phyloP scores from a whole-genome alignment of 164 flowering plant genomes.

The Nymphaea thermarum region DNA sequence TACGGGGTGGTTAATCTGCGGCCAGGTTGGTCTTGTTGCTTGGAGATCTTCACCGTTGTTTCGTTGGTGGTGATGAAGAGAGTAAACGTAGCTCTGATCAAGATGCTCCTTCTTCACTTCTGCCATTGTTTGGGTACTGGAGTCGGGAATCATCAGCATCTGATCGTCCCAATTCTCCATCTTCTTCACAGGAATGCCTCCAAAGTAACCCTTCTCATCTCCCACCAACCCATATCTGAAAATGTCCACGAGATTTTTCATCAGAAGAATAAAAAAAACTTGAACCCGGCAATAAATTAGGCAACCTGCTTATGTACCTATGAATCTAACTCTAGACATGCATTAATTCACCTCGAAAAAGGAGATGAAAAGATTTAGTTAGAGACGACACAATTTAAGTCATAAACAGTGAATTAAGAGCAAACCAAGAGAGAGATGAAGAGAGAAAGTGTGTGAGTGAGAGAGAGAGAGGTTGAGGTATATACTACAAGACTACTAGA shows the following conservation, averaged over 20 bases:
- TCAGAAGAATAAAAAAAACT: background rate
- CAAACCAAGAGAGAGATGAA: background rate
- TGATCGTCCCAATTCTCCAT: conserved; percentile 63
- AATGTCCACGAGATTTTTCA: background rate
- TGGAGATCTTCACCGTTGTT: conserved; percentile 25
- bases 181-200: conserved; percentile 32
- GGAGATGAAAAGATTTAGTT: no score
- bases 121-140: conserved; percentile 12
- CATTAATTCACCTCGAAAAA: no score
- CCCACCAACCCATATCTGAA: conserved; percentile 56
- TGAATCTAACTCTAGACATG: no score
- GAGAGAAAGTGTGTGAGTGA: background rate
- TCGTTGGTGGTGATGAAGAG: conserved; percentile 4
- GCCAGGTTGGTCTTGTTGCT: conserved; percentile 27
- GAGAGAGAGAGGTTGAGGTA: background rate
- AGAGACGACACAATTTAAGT: no score
- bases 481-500: background rate
- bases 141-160: conserved; percentile 19
- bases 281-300: no score
- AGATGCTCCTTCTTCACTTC: conserved; percentile 55
- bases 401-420: background rate
- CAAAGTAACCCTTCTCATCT: conserved; percentile 30
- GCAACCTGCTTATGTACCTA: no score
- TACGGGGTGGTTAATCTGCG: conserved; percentile 20
- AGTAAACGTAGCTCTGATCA: conserved; percentile 18